Evolutionary conservation across 768 basidiomycete genomes (phyloP), one percentile per base, ranked within the genome.

Genomic region (Boletus reticuloceps): DNA sequence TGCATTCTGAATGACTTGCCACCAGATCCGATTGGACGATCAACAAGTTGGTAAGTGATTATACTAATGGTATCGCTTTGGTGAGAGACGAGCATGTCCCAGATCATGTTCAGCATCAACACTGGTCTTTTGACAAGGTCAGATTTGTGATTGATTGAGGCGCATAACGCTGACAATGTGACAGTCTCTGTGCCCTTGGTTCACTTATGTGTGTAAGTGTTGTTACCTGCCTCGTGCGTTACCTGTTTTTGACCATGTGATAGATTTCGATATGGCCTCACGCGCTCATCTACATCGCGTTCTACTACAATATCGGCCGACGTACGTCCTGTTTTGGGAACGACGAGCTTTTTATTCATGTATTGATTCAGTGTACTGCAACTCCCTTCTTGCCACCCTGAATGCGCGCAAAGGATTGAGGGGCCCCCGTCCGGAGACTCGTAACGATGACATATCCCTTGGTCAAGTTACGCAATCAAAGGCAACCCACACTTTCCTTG

Each of bases 251-350:
- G 51, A 56, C 37, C 12, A 20, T 46, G 19, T 2, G 5, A 36
- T 39, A 84, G 82, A 83, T 83, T 62, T 55, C 71, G 13, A 71
- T 74, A 14, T 77, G 77, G 29, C 75, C 75, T 1, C 37, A 74
- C 5, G 79, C 82, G 0, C 80, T 82, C 14, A 17, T 37, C 14
- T 37, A 37, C 36, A 16, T 37, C 36, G 29, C 75, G 2, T 86
- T 85, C 67, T 86, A 80, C 65, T 84, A 83, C 58, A 79, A 76
- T 63, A 77, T 83, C 38, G 82, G 83, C 20, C 75, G 83, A 50
- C 64, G 84, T 85, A 64, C 62, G 83, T 77, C 9, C 14, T 10
- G 11, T 38, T 12, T 31, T 12, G 6, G 22, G 16, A n/a, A 20
- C 2, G 22, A n/a, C 36, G 14, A 5, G 5, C 8, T 14, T 1